Evolutionary conservation across 192 early-diverging fungal species (phyloP).

Genomic region (Hyaloraphidium curvatum): DNA sequence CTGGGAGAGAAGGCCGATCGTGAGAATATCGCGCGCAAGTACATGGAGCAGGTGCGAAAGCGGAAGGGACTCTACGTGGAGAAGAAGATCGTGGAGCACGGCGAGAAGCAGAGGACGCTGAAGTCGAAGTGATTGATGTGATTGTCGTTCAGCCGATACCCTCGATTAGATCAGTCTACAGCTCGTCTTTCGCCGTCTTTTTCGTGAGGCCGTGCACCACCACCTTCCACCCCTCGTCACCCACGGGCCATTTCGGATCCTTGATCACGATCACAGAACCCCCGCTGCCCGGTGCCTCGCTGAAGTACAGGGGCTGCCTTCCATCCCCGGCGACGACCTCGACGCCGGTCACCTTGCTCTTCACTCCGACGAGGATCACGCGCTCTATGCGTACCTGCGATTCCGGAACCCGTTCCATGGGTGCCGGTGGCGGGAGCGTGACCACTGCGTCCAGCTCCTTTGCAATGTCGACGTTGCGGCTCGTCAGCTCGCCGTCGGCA

Average conservation of each 20-base stretch:
- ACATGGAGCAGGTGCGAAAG: constrained; percentile 87
- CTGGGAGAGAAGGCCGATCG: constrained; percentile 91
- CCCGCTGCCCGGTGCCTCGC: too few species aligned
- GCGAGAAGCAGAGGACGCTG: constrained; percentile 63
- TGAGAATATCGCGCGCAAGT: constrained; percentile 88
- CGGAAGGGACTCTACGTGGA: constrained; percentile 91
- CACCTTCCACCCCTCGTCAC: too few species aligned
- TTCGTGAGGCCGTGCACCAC: too few species aligned
- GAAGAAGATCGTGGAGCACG: constrained; percentile 64
- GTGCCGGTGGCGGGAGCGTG: constrained; percentile 6
- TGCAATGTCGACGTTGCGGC: background rate
- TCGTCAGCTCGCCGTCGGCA: constrained; percentile 12
- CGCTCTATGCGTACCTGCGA: constrained; percentile 24
- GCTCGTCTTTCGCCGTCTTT: too few species aligned
- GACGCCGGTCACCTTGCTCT: too few species aligned
- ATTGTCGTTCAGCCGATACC: too few species aligned
- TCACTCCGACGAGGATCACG: constrained; percentile 31
- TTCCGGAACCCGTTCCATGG: constrained; percentile 2
- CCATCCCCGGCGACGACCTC: too few species aligned
- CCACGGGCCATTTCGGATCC: too few species aligned
- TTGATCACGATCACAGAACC: too few species aligned
- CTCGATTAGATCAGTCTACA: too few species aligned
- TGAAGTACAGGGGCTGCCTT: too few species aligned
- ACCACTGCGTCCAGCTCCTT: background rate
- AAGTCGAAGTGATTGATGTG: constrained; percentile 40